Evolutionary conservation across 495 filamentous ascomycete genomes (phyloP).

Genomic region (Schizothecium vesticola): DNA sequence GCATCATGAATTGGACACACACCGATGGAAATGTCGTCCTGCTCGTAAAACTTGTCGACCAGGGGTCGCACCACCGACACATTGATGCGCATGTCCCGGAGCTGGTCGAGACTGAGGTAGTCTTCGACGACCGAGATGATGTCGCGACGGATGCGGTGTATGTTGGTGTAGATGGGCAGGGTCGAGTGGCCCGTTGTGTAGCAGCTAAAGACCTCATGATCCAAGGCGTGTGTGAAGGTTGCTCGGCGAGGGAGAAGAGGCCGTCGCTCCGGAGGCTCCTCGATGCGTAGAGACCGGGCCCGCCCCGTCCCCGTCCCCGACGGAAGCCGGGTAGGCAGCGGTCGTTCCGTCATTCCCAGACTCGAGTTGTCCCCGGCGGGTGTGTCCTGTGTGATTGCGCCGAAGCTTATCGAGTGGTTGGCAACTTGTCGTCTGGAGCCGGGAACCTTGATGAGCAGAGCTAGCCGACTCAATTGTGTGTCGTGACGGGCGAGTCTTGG

Average conservation of each 20-base stretch:
- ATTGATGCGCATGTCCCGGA: constrained; percentile 64
- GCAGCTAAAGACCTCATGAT: constrained; percentile 25
- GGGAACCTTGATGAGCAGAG: background rate
- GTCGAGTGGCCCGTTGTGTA: constrained; percentile 28
- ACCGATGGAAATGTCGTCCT: constrained; percentile 59
- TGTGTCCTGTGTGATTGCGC: background rate
- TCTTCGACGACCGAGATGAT: constrained; percentile 48
- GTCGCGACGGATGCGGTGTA: constrained; percentile 48
- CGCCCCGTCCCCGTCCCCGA: background rate
- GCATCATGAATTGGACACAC: background rate
- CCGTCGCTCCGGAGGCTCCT: constrained; percentile 28
- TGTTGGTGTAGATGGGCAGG: constrained; percentile 50
- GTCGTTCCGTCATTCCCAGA: background rate
- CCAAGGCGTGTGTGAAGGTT: constrained; percentile 23
- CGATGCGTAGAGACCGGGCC: constrained; percentile 22
- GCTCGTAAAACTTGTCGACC: constrained; percentile 64
- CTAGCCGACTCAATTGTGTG: background rate
- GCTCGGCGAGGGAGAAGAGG: constrained; percentile 24
- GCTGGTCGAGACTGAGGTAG: constrained; percentile 56
- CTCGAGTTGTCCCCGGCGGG: background rate
- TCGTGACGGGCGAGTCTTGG: background rate
- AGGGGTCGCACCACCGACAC: constrained; percentile 62
- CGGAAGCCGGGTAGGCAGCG: background rate
- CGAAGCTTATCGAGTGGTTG: background rate
- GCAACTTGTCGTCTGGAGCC: background rate